Conservation (phyloP, 176 grass and related monocot genomes). For the Raddia distichophylla region DNA sequence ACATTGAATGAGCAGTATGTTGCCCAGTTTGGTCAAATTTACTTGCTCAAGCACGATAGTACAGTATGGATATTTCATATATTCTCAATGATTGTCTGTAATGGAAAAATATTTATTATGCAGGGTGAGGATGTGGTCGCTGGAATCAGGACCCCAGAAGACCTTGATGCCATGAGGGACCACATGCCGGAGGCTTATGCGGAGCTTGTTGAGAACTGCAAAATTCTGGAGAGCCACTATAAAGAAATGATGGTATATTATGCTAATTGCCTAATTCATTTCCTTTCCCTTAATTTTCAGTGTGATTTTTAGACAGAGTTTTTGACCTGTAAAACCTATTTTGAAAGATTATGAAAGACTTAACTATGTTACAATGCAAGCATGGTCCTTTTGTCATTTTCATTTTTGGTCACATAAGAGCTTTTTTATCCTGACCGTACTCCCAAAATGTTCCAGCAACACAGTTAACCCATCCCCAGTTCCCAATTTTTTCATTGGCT, state of each 20-base stretch:
- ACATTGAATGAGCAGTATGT: neutral
- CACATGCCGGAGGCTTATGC: constrained; percentile 74
- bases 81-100: neutral
- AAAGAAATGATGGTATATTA: constrained; percentile 94
- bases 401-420: neutral
- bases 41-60: neutral
- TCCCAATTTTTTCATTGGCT: neutral
- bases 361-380: neutral
- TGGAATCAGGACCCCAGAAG: constrained; percentile 91
- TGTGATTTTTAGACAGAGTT: neutral
- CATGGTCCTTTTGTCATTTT: neutral
- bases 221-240: constrained; percentile 89
- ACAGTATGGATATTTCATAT: neutral
- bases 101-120: constrained; percentile 1
- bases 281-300: neutral
- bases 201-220: constrained; percentile 92
- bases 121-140: constrained; percentile 99
- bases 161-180: constrained; percentile 77
- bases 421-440: constrained; percentile 10
- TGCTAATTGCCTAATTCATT: constrained; percentile 4
- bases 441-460: constrained; percentile 1
- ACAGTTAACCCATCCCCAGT: neutral
- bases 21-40: neutral
- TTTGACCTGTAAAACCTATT: constrained; percentile 1
- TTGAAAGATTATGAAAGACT: neutral